Conservation (phyloP, 345 rosid genomes). For the Eucalyptus pauciflora region DNA sequence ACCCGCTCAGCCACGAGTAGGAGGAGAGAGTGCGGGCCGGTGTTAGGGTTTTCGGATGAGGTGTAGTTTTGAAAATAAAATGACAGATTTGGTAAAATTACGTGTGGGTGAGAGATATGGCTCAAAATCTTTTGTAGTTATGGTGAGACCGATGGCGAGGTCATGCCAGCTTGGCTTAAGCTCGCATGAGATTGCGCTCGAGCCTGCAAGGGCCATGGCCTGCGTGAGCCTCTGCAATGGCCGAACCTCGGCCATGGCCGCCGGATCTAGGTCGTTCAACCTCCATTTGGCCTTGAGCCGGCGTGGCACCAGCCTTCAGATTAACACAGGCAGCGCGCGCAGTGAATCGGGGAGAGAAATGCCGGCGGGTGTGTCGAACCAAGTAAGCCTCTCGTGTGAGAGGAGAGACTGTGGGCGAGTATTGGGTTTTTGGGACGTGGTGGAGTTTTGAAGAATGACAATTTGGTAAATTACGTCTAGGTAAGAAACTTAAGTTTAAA, state of each 20-base stretch:
- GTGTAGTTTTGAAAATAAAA: not conserved
- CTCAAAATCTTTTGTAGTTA: not conserved
- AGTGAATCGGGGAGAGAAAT: not conserved
- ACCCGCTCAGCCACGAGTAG: not conserved
- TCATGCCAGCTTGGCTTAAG: not conserved
- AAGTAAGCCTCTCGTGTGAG: not conserved
- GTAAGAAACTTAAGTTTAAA: not conserved
- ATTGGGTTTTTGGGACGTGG: not conserved
- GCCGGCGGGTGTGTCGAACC: not conserved
- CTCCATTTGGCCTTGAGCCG: not conserved
- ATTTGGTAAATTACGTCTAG: not conserved
- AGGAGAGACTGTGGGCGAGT: not conserved
- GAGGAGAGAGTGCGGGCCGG: not conserved
- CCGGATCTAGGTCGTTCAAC: not conserved
- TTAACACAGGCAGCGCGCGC: not conserved
- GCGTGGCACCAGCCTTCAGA: not conserved
- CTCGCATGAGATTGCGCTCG: not conserved
- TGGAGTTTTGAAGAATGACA: too few relatives aligned
- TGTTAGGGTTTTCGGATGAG: not conserved
- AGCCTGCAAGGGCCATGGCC: fast-evolving
- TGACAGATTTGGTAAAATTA: not conserved
- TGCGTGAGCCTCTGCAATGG: not conserved
- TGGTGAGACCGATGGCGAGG: not conserved
- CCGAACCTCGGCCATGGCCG: not conserved
- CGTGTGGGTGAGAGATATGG: not conserved